Evolutionary conservation across 2,329 filamentous ascomycete genomes (phyloP).

Genomic region (Grosmannia serpens): DNA sequence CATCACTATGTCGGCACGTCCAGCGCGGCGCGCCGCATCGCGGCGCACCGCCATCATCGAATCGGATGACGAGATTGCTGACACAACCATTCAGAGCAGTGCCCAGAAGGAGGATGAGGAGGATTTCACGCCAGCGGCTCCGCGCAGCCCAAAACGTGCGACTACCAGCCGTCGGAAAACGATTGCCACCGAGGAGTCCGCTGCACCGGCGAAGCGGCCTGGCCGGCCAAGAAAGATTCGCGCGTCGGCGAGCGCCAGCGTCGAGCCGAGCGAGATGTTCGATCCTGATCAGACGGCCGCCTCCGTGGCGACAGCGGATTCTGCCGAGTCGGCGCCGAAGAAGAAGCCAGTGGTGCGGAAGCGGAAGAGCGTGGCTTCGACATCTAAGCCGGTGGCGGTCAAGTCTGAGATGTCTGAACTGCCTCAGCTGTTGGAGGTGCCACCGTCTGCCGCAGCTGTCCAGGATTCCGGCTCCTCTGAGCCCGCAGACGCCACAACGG

Average conservation of each 20-base stretch:
- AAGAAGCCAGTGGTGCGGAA: constrained; percentile 50
- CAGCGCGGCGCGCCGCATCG: constrained; percentile 36
- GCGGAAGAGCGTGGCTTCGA: constrained; percentile 45
- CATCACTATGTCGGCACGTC: constrained; percentile 28
- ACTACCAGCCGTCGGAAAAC: constrained; percentile 25
- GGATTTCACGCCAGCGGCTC: constrained; percentile 67
- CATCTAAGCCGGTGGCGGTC: background rate
- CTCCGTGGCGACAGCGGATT: constrained; percentile 16
- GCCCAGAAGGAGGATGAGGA: constrained; percentile 56
- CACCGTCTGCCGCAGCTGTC: background rate
- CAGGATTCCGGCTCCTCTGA: background rate
- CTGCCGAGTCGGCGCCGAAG: constrained; percentile 21
- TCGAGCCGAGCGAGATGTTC: constrained; percentile 50
- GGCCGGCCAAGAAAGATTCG: constrained; percentile 31
- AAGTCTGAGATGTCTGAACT: constrained; percentile 37
- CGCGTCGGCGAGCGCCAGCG: constrained; percentile 25
- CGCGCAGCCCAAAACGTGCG: constrained; percentile 33
- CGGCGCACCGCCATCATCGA: constrained; percentile 67
- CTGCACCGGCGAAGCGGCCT: constrained; percentile 18
- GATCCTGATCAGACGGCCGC: constrained; percentile 31
- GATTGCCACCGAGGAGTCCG: constrained; percentile 27
- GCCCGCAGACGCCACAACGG: background rate
- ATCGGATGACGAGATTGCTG: constrained; percentile 62
- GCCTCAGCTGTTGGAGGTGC: background rate
- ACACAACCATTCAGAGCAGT: constrained; percentile 28